Conservation (phyloP, 106 monocot species). For the Platanthera guangdongensis region DNA sequence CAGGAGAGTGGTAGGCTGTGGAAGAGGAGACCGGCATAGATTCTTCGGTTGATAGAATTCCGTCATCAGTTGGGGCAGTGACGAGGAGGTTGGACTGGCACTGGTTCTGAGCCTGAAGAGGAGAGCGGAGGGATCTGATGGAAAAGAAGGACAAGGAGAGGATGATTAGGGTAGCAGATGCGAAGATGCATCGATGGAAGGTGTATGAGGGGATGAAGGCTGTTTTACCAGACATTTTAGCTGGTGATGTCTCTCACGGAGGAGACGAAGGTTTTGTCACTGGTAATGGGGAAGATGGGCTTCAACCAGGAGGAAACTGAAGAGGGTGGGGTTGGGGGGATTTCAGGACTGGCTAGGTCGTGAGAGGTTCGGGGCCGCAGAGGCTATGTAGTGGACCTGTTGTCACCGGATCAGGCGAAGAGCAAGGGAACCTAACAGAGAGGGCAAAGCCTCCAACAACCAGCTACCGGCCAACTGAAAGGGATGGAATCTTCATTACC, state of each 20-base stretch:
- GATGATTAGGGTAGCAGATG: constrained; percentile 35
- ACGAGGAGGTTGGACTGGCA: constrained; percentile 8
- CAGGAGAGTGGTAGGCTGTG: constrained; percentile 65
- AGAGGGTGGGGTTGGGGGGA: too few relatives aligned
- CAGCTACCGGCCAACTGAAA: too few relatives aligned
- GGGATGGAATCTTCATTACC: too few relatives aligned
- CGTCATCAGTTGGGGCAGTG: background rate
- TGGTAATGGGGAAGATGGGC: too few relatives aligned
- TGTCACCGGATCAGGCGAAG: too few relatives aligned
- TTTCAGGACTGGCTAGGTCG: too few relatives aligned
- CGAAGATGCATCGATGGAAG: constrained; percentile 34
- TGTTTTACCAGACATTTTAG: constrained; percentile 35
- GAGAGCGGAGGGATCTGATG: constrained; percentile 49
- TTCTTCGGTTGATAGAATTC: background rate
- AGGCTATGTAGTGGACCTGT: too few relatives aligned
- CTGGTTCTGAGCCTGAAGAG: constrained; percentile 8
- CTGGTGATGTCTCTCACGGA: background rate
- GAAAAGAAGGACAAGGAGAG: constrained; percentile 57
- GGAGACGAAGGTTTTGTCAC: background rate
- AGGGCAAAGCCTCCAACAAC: too few relatives aligned
- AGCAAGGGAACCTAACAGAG: too few relatives aligned
- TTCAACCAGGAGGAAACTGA: too few relatives aligned
- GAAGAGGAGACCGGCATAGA: constrained; percentile 7
- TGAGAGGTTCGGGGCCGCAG: too few relatives aligned
- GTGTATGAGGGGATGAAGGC: constrained; percentile 10